Percentiles rank a stretch among this genome's conserved stretches.
Conservation (phyloP, 768 basidiomycete genomes). For the Krasilnikovozyma curviuscula region DNA sequence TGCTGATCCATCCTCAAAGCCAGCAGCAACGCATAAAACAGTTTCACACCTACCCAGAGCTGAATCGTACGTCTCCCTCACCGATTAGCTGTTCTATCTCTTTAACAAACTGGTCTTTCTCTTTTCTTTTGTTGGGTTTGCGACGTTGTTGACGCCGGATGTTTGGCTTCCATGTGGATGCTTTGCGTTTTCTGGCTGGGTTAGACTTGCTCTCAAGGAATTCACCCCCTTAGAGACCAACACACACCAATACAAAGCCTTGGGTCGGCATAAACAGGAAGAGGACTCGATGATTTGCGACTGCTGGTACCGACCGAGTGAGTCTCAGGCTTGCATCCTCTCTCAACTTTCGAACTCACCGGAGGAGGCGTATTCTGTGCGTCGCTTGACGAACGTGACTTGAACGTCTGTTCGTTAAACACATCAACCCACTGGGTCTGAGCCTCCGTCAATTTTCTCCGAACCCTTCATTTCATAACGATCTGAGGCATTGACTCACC, state of each 20-base stretch:
- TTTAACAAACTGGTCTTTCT: neutral
- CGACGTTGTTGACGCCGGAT: no score
- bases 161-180: no score
- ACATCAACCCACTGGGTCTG: neutral
- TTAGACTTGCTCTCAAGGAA: conserved; percentile 29
- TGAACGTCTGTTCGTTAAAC: neutral
- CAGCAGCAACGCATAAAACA: no score
- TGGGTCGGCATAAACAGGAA: conserved; percentile 73
- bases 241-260: conserved; percentile 65
- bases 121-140: neutral
- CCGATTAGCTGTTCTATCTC: neutral
- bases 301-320: conserved; percentile 64
- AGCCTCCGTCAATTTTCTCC: neutral
- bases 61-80: no score
- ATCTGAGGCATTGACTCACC: neutral
- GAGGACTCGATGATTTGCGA: conserved; percentile 93
- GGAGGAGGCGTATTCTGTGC: no score
- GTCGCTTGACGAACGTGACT: neutral
- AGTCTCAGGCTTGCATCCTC: conserved; percentile 29
- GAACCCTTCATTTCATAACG: neutral
- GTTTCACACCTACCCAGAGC: no score
- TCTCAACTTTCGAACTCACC: no score
- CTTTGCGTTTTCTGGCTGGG: no score
- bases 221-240: conserved; percentile 59
- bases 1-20: no score